Evolutionary conservation across 2,329 filamentous ascomycete species (phyloP), one percentile per base, ranked within the genome.

Genomic region (Cercospora janseana): DNA sequence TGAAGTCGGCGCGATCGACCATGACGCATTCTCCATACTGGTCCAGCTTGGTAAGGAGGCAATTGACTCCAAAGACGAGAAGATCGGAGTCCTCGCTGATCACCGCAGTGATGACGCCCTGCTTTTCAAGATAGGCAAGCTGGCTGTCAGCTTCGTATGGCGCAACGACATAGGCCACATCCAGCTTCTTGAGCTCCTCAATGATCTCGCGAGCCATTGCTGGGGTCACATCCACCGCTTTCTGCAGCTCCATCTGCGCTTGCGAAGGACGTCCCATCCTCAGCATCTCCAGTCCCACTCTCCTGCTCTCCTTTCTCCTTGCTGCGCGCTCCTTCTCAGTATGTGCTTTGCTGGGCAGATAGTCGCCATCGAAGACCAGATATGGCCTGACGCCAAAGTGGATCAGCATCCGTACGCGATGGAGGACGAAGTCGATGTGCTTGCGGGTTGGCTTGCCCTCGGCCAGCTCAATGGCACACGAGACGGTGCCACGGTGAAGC

Each of bases 81-180:
- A 98, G 76, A 72, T 98, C 93, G 0, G 93, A 98, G 68, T 98
- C 93, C 67, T 98, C 93, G 0, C 93, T 96, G 27, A 98, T 74
- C 56, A 98, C 95, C 20, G 89, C 94, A 60, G 85, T 75, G 60
- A 96, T 86, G 43, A 91, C 75, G 1, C 92, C 92, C 52, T 88
- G 81, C 42, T 84, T 83, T 70, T 98, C 93, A 28, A 98, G 78
- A 66, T 97, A 98, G 20, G 90, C 91, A 61, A 98, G 79, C 69
- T 98, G 92, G n/a, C 92, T 86, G 69, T 98, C 93, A 38, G 93
- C 93, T 75, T 98, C 93, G 70, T 96, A 98, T 0, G 93, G 93
- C 1, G 93, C 93, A 13, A 98, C 94, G 48, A 98, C 78, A 66
- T 95, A 97, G 50, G 88, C 80, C 12, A 98, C 79, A 29, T 82